phyloP scores from a whole-genome alignment of 352 stramenopile species.

The Phytopythium cucurbitacearum region DNA sequence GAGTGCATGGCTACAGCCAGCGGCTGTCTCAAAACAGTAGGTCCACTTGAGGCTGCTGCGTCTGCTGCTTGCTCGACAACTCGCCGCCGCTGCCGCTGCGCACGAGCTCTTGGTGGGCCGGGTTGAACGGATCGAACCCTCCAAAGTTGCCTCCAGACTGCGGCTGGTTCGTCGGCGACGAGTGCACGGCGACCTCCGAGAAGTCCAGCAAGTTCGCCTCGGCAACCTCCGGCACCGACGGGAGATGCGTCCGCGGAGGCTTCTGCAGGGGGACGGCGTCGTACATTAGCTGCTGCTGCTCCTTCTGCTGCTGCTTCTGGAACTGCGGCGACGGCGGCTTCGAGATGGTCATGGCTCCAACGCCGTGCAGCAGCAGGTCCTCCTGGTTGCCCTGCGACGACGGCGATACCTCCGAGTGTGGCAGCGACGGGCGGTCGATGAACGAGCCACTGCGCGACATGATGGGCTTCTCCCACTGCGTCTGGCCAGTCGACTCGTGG shows the following conservation, averaged over 20 bases:
- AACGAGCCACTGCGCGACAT: conserved; percentile 42
- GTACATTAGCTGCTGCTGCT: conserved; percentile 6
- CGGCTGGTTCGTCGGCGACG: conserved; percentile 25
- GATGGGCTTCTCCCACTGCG: conserved; percentile 75
- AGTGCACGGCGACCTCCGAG: conserved; percentile 46
- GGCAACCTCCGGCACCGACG: conserved; percentile 15
- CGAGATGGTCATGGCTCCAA: conserved; percentile 12
- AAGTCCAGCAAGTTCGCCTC: conserved; percentile 66
- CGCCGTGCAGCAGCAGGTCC: conserved; percentile 15
- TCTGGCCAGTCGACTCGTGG: conserved; percentile 53
- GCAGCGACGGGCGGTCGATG: conserved; percentile 22
- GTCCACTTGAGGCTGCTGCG: conserved; percentile 2
- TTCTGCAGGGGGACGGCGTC: conserved; percentile 6
- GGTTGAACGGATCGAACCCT: conserved; percentile 44
- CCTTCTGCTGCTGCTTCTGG: conserved; percentile 20
- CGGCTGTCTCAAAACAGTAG: background rate
- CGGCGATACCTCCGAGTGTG: conserved; percentile 28
- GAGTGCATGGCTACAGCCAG: too few species aligned
- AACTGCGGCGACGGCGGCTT: conserved; percentile 5
- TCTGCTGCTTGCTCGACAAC: background rate
- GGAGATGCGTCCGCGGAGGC: conserved; percentile 5
- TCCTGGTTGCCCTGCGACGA: conserved; percentile 25
- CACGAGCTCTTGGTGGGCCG: conserved; percentile 9
- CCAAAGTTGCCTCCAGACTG: conserved; percentile 12
- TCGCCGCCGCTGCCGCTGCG: conserved; percentile 9